These are phyloP conservation scores for Catenaria anguillulae DNA, from an alignment of 371 early-diverging fungal species.

Conservation along the genomic window DNA sequence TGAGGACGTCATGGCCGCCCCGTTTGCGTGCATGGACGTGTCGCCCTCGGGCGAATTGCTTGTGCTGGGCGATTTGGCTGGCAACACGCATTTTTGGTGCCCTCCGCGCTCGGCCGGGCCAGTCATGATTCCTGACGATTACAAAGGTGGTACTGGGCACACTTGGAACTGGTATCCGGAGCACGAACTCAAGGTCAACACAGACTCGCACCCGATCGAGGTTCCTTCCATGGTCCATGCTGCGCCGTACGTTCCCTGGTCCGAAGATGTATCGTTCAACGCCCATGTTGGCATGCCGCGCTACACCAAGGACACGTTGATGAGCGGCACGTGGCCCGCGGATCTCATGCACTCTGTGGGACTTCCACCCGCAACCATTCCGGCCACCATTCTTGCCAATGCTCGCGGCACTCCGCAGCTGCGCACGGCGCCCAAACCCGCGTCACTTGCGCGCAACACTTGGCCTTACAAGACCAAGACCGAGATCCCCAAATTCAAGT, in stretches of 20 bases:
- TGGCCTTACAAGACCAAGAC: constrained; percentile 24
- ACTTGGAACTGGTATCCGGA: background rate
- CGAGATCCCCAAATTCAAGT: background rate
- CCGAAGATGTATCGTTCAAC: too few species aligned
- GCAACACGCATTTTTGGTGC: constrained; percentile 49
- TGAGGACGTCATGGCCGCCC: background rate
- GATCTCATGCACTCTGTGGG: constrained; percentile 46
- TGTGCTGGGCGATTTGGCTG: constrained; percentile 51
- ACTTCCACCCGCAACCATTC: constrained; percentile 48
- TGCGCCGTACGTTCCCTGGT: background rate
- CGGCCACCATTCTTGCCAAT: constrained; percentile 35
- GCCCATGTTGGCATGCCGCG: constrained; percentile 56
- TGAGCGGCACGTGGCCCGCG: constrained; percentile 52
- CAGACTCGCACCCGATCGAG: constrained; percentile 45
- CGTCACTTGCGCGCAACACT: constrained; percentile 60
- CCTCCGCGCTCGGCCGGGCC: constrained; percentile 6
- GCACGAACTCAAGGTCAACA: constrained; percentile 33
- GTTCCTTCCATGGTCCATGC: constrained; percentile 21
- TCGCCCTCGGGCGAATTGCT: constrained; percentile 58
- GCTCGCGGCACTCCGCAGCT: constrained; percentile 12
- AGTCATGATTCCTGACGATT: background rate
- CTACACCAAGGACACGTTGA: constrained; percentile 51
- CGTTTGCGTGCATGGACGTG: constrained; percentile 32
- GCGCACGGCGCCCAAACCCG: constrained; percentile 68
- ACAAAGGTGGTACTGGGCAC: too few species aligned